Conservation (phyloP, 331 rosid genomes). For the Rhamnella rubrinervis region DNA sequence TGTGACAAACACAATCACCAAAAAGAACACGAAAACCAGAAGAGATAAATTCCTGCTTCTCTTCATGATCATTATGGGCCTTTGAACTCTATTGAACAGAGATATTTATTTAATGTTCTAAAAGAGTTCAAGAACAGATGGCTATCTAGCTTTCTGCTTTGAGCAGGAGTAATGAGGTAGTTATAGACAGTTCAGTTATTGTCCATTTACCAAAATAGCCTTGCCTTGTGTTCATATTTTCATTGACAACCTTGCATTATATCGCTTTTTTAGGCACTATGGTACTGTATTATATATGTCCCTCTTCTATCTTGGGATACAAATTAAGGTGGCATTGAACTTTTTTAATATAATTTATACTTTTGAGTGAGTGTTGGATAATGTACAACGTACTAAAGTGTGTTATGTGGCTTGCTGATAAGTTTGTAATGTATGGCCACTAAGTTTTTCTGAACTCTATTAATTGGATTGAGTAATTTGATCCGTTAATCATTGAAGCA, state of each 20-base stretch:
- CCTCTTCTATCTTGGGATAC: not conserved
- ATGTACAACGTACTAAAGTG: conserved; percentile 5
- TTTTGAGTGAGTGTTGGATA: conserved; percentile 5
- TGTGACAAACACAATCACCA: conserved; percentile 35
- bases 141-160: too few relatives aligned
- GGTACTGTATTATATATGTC: not conserved
- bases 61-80: conserved; percentile 38
- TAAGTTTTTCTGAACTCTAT: not conserved
- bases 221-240: conserved; percentile 18
- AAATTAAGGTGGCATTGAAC: not conserved
- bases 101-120: not conserved
- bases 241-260: conserved; percentile 6
- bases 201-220: conserved; percentile 27
- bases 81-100: conserved; percentile 9
- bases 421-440: conserved; percentile 8
- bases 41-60: conserved; percentile 31
- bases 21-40: conserved; percentile 34
- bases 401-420: not conserved
- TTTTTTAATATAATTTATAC: not conserved
- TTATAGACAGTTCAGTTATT: conserved; percentile 45
- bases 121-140: too few relatives aligned
- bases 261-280: not conserved
- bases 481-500: not conserved
- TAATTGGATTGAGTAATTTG: not conserved
- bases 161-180: conserved; percentile 27